These are phyloP conservation scores for Claviceps fusiformis DNA, from an alignment of 2,329 filamentous ascomycete species.

Conservation along the genomic window DNA sequence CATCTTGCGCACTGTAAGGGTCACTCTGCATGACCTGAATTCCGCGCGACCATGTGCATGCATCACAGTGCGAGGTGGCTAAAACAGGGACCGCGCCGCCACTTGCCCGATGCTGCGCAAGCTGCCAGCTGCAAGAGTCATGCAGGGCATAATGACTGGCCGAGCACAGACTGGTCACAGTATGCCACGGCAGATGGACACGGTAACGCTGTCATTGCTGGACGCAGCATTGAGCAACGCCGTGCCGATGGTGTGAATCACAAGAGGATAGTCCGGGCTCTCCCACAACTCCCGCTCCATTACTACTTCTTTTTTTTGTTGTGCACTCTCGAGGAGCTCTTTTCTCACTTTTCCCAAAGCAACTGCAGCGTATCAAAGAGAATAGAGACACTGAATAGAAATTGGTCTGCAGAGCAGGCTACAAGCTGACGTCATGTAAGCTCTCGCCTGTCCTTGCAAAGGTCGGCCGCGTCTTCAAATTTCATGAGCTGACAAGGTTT, in stretches of 20 bases:
- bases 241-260: background rate
- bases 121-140: background rate
- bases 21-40: background rate
- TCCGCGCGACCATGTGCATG: background rate
- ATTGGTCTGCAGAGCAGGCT: background rate
- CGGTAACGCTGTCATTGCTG: background rate
- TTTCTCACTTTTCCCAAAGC: background rate
- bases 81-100: background rate
- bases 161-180: background rate
- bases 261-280: background rate
- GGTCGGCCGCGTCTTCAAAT: background rate
- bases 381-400: background rate
- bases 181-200: background rate
- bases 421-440: slow-evolving; percentile 2
- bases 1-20: background rate
- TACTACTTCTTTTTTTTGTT: too few species aligned
- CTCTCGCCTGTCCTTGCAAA: background rate
- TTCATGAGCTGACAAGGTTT: background rate
- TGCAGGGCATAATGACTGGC: background rate
- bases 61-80: slow-evolving; percentile 8
- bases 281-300: background rate
- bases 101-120: background rate
- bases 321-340: too few species aligned
- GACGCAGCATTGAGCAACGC: background rate
- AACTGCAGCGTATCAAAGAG: background rate